These are phyloP conservation scores for Populus ilicifolia DNA, from an alignment of 345 rosid genomes.

Conservation along the genomic window DNA sequence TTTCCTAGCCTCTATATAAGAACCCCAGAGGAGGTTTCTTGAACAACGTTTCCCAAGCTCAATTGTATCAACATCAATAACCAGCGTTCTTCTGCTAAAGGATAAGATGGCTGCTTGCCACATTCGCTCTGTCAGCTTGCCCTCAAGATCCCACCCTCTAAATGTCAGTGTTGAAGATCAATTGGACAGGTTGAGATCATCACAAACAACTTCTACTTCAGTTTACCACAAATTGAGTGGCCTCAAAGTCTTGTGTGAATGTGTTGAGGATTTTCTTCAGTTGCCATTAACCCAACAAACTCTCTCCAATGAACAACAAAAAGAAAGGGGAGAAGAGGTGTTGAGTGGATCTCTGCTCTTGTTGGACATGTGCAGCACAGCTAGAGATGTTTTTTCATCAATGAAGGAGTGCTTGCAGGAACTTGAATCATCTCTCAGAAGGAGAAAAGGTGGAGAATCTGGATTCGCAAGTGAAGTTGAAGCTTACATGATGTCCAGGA, in stretches of 20 bases:
- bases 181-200: conserved; percentile 19
- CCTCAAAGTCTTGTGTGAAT: neutral
- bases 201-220: conserved; percentile 16
- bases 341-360: conserved; percentile 2
- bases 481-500: neutral
- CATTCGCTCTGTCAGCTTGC: conserved; percentile 29
- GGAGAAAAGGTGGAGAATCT: conserved; percentile 8
- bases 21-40: neutral
- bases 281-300: neutral
- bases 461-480: conserved; percentile 1
- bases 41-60: neutral
- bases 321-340: neutral
- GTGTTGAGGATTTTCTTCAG: conserved; percentile 8
- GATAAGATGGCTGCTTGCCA: conserved; percentile 18
- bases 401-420: conserved; percentile 3
- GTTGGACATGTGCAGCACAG: conserved; percentile 3
- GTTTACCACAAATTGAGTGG: neutral
- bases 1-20: neutral
- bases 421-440: conserved; percentile 4
- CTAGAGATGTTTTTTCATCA: conserved; percentile 7
- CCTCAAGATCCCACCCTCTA: conserved; percentile 30
- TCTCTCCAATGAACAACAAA: neutral
- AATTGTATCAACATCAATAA: neutral
- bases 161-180: conserved; percentile 13
- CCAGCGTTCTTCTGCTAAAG: neutral